A percentile compares a stretch with the other conserved stretches of the same genome.
These are phyloP conservation scores for Macrolepiota dolichaula DNA, from an alignment of 768 basidiomycete species.

Conservation along the genomic window DNA sequence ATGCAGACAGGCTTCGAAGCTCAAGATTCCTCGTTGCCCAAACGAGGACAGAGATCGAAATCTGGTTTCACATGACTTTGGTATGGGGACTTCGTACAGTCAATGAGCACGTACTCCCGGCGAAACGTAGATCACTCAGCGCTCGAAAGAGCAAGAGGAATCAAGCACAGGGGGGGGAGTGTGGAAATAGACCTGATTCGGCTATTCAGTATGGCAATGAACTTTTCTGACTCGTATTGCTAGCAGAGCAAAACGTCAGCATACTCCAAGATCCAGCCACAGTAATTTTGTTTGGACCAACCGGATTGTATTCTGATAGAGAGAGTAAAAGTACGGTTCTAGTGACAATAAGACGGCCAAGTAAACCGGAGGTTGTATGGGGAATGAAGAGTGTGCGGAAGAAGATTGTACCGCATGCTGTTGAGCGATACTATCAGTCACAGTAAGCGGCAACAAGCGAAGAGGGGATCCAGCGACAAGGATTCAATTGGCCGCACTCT, in stretches of 20 bases:
- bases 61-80: neutral
- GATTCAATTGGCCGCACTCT: neutral
- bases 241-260: neutral
- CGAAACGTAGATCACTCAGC: conserved; percentile 1
- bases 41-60: neutral
- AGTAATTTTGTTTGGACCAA: neutral
- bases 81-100: neutral
- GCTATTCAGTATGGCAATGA: neutral
- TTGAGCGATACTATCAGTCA: neutral
- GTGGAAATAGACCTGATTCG: neutral
- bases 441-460: neutral
- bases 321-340: neutral
- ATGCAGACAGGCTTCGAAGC: neutral
- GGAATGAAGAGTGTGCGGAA: neutral
- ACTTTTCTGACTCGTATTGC: neutral
- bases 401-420: neutral
- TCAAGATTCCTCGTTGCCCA: neutral
- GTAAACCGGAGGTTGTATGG: neutral
- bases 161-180: neutral
- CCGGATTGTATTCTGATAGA: neutral
- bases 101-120: neutral
- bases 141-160: neutral
- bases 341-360: neutral
- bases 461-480: neutral
- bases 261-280: neutral